Conservation (phyloP, 2,329 filamentous ascomycete genomes). For the Ophiostoma quercus region DNA sequence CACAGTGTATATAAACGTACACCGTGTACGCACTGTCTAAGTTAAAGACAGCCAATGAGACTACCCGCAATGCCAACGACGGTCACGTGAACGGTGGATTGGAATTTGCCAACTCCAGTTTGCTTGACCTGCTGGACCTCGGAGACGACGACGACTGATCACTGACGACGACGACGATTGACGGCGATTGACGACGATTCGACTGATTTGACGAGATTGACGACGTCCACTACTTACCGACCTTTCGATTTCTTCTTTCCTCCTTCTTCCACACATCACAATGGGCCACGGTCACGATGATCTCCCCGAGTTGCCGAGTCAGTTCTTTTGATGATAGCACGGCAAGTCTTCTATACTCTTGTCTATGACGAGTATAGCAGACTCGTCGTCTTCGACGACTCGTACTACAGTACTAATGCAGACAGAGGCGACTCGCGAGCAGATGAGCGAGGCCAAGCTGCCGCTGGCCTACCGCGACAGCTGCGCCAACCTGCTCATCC, state of each 20-base stretch:
- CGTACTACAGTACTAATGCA: constrained; percentile 12
- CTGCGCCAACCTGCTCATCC: constrained; percentile 91
- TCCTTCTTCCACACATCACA: background rate
- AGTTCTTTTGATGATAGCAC: background rate
- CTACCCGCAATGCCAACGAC: background rate
- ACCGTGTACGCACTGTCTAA: background rate
- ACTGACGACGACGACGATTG: background rate
- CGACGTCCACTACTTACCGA: background rate
- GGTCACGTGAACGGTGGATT: constrained; percentile 10
- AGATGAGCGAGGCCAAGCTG: constrained; percentile 87
- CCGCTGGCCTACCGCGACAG: constrained; percentile 90
- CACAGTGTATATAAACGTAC: background rate
- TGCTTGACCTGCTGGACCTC: background rate
- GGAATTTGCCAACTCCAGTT: constrained; percentile 2
- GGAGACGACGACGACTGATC: constrained; percentile 8
- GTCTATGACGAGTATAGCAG: no score
- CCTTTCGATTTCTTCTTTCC: background rate
- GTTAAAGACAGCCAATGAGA: background rate
- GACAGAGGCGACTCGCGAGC: constrained; percentile 72
- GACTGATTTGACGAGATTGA: background rate
- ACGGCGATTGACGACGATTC: background rate
- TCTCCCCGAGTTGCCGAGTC: constrained; percentile 15
- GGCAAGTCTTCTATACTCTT: no score
- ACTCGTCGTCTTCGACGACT: background rate
- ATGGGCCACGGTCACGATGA: constrained; percentile 18